Evolutionary conservation across 805 yeast species (phyloP), one percentile per base, ranked within the genome.

Genomic region (Ogataea allantospora): DNA sequence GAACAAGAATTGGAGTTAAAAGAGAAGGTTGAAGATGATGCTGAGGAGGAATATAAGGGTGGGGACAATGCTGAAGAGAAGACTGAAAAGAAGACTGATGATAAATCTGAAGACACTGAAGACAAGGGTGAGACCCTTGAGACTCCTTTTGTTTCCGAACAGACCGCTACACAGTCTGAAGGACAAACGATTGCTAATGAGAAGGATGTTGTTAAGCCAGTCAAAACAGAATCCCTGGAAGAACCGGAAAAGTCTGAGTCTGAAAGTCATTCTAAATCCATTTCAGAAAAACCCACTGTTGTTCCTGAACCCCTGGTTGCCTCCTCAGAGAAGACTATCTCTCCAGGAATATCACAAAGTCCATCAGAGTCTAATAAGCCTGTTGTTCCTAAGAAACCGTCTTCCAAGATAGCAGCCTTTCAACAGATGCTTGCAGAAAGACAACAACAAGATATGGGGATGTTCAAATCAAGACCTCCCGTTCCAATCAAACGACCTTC

Each of bases 351-450:
- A 11, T 25, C 27, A 11, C 27, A 12, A 9, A 12, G 13, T 16
- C 3, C 18, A 9, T 18, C 25, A 24, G 27, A 26, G 3, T n/a
- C 27, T 7, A 35, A 35, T 12, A 46, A 42, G 19, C 55, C 87
- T 10, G 81, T 78, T 20, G 79, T 79, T 16, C 91, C 91, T 3
- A 83, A 83, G 51, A 84, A 84, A 50, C 78, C 87, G 12, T 83
- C 91, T 0, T 79, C 88, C 1, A 82, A 72, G 45, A 84, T 84
- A 43, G 88, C 89, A 1, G 88, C 88, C 0, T 84, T 84, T 57
- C 95, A 84, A 54, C 83, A 82, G 52, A 77, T 82, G 83, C 66
- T 84, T 38, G 75, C 74, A 33, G 67, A 69, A 43, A 72, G 70
- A 44, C 80, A 75, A 51, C 55, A 60, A 23, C 61, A 66, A 39